Conservation (phyloP, 257 asterid genomes). For the Solanum gandarillasii region DNA sequence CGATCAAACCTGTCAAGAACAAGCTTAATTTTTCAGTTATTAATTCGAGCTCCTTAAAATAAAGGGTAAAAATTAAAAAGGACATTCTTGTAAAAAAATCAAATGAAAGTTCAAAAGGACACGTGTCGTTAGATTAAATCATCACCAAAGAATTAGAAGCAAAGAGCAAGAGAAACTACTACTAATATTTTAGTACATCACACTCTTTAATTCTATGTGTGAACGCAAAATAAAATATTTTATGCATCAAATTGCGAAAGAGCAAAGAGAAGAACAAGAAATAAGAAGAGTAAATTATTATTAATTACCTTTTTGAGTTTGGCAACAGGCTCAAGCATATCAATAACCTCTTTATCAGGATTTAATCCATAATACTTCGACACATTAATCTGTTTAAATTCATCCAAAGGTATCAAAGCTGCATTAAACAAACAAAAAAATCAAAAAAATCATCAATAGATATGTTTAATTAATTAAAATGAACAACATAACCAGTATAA, state of each 20-base stretch:
- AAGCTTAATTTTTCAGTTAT: neutral
- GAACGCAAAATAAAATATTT: neutral
- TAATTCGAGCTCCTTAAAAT: neutral
- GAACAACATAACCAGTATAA: neutral
- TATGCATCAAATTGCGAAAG: rapidly evolving
- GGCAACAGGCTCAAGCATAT: conserved; percentile 48
- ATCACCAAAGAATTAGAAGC: neutral
- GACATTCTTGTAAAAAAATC: neutral
- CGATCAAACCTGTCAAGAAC: neutral
- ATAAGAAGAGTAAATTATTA: neutral
- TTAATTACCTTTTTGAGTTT: conserved; percentile 23
- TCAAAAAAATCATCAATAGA: neutral
- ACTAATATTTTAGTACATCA: neutral
- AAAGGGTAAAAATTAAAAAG: neutral
- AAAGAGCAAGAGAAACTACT: neutral
- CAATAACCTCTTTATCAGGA: conserved; percentile 70
- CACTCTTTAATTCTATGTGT: neutral
- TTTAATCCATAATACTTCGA: conserved; percentile 50
- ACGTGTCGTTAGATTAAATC: neutral
- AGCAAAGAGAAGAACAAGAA: neutral
- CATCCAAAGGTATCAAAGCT: conserved; percentile 74
- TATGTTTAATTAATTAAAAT: too few species aligned
- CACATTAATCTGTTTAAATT: conserved; percentile 45
- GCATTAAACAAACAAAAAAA: neutral
- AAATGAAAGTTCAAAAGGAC: neutral